Evolutionary conservation across 768 basidiomycete species (phyloP).

Genomic region (Candolleomyces efflorescens): DNA sequence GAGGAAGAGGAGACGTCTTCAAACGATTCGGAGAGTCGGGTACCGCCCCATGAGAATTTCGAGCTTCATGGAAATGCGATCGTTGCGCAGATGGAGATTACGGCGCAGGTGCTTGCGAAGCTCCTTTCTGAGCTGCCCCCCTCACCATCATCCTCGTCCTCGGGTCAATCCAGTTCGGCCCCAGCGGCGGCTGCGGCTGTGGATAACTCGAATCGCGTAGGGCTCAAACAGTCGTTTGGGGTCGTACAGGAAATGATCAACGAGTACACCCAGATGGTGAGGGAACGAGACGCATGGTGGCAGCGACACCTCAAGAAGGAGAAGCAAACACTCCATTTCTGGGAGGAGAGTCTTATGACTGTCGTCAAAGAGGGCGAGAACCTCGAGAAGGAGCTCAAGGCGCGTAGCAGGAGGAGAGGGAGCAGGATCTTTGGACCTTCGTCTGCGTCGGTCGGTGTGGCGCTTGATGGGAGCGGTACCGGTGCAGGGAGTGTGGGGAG

Average conservation of each 20-base stretch:
- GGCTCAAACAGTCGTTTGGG: slow-evolving; percentile 56
- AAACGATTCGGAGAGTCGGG: slow-evolving; percentile 34
- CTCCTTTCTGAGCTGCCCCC: slow-evolving; percentile 24
- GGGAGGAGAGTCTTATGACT: slow-evolving; percentile 87
- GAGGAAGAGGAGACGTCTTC: slow-evolving; percentile 35
- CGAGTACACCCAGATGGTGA: slow-evolving; percentile 66
- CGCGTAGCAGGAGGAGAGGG: slow-evolving; percentile 52
- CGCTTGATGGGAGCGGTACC: no score
- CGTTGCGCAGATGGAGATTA: slow-evolving; percentile 76
- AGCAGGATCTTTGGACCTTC: slow-evolving; percentile 51
- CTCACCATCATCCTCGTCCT: no score
- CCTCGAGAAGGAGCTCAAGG: slow-evolving; percentile 75
- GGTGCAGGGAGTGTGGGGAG: no score
- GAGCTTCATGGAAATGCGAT: slow-evolving; percentile 67
- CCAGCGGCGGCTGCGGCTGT: slow-evolving; percentile 18
- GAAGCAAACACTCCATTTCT: slow-evolving; percentile 58
- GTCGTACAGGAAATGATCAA: slow-evolving; percentile 55
- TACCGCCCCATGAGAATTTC: slow-evolving; percentile 58
- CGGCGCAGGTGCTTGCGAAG: slow-evolving; percentile 55
- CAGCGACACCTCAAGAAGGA: slow-evolving; percentile 60
- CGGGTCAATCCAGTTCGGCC: no score
- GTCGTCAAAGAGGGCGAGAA: slow-evolving; percentile 85
- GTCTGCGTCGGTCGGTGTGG: slow-evolving; percentile 15
- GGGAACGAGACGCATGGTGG: slow-evolving; percentile 82
- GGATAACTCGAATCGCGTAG: slow-evolving; percentile 38